These are phyloP conservation scores for Alternaria novae-zelandiae DNA, from an alignment of 2,329 filamentous ascomycete genomes.

Conservation along the genomic window DNA sequence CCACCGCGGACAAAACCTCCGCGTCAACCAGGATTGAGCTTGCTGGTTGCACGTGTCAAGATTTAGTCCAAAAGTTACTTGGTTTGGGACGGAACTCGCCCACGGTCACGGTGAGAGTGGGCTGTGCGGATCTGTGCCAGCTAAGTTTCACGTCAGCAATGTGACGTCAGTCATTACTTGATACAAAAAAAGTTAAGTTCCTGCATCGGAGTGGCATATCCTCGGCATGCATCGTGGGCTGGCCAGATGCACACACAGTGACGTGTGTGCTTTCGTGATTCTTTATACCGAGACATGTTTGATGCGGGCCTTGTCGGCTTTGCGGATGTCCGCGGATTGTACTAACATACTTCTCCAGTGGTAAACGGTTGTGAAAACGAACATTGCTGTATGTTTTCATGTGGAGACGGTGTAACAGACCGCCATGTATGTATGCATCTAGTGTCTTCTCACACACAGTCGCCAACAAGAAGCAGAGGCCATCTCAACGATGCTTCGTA, in stretches of 20 bases:
- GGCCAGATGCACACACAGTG: background rate
- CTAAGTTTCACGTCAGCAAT: conserved; percentile 20
- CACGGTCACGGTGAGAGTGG: conserved; percentile 1
- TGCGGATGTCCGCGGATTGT: background rate
- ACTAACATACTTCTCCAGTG: background rate
- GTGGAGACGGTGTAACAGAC: background rate
- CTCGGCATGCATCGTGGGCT: background rate
- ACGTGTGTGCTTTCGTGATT: background rate
- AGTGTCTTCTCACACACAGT: background rate
- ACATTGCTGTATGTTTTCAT: background rate
- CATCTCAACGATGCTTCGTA: background rate
- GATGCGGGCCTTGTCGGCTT: background rate
- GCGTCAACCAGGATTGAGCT: conserved; percentile 5
- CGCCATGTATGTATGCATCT: background rate
- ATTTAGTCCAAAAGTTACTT: conserved; percentile 7
- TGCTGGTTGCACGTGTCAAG: conserved; percentile 8
- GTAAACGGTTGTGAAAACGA: background rate
- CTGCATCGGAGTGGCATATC: background rate
- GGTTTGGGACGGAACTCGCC: conserved; percentile 13
- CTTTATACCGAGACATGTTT: background rate
- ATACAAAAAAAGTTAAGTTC: conserved; percentile 10
- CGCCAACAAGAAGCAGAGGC: background rate
- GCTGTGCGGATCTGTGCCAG: conserved; percentile 9
- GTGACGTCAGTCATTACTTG: conserved; percentile 23
- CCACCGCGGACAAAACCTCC: conserved; percentile 5